These are phyloP conservation scores for Ophiobolus disseminans DNA, from an alignment of 2,329 filamentous ascomycete genomes.

Conservation along the genomic window DNA sequence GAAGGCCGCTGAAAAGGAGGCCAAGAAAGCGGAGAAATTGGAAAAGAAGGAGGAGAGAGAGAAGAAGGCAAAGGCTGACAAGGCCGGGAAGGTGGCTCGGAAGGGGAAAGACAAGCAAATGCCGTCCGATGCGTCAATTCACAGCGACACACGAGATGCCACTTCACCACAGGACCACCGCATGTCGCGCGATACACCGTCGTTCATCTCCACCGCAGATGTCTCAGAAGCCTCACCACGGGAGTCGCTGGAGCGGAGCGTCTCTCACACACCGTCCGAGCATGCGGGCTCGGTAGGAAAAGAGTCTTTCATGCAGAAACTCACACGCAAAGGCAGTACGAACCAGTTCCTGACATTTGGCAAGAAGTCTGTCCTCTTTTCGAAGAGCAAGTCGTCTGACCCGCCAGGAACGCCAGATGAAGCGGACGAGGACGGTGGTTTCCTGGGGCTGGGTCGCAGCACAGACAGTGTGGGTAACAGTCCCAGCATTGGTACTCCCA, in stretches of 20 bases:
- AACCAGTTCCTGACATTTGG: slow-evolving; percentile 55
- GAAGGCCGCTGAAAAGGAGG: slow-evolving; percentile 49
- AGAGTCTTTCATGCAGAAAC: slow-evolving; percentile 59
- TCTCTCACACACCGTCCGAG: slow-evolving; percentile 48
- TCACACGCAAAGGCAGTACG: slow-evolving; percentile 56
- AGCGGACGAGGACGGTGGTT: slow-evolving; percentile 46
- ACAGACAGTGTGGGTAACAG: slow-evolving; percentile 43
- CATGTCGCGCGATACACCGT: slow-evolving; percentile 53
- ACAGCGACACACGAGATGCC: slow-evolving; percentile 35
- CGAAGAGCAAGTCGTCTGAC: slow-evolving; percentile 39
- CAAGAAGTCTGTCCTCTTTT: slow-evolving; percentile 46
- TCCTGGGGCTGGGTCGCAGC: slow-evolving; percentile 33
- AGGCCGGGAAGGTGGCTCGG: slow-evolving; percentile 39
- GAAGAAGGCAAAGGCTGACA: slow-evolving; percentile 48
- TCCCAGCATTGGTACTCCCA: slow-evolving; percentile 46
- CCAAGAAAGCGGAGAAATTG: slow-evolving; percentile 38
- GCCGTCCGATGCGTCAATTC: slow-evolving; percentile 27
- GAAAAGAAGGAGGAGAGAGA: slow-evolving; percentile 48
- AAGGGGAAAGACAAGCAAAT: slow-evolving; percentile 44
- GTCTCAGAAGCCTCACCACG: slow-evolving; percentile 46
- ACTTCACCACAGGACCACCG: slow-evolving; percentile 40
- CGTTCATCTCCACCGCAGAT: slow-evolving; percentile 50
- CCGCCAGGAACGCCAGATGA: slow-evolving; percentile 48
- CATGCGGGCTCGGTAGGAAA: slow-evolving; percentile 47
- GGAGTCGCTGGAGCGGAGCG: slow-evolving; percentile 49